phyloP scores from a whole-genome alignment of 345 rosid genomes.

The Atalantia buxifolia region DNA sequence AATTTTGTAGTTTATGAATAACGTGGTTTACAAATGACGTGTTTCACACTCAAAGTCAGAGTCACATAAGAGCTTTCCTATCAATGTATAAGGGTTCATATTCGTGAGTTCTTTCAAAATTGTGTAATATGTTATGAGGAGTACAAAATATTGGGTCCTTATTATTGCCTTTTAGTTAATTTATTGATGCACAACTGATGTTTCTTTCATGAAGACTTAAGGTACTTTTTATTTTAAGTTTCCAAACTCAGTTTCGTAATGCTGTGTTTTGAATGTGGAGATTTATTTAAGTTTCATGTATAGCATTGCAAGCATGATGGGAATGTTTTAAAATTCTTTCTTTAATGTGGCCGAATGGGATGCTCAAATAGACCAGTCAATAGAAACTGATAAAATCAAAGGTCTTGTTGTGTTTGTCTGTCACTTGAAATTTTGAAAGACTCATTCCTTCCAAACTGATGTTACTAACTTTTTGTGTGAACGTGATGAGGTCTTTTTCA shows the following conservation, averaged over 20 bases:
- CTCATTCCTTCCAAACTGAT: neutral
- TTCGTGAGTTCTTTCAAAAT: neutral
- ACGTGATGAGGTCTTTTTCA: neutral
- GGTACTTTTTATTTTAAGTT: neutral
- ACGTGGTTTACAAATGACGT: too few species aligned
- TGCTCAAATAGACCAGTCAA: neutral
- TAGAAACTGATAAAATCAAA: neutral
- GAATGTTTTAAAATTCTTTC: neutral
- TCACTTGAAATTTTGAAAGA: neutral
- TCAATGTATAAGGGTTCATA: neutral
- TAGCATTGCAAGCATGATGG: neutral
- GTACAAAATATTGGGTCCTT: neutral
- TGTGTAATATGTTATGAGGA: neutral
- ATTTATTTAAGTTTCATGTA: neutral
- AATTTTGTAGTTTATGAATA: neutral
- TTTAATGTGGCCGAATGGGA: neutral
- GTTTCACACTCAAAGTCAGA: neutral
- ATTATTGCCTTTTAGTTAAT: neutral
- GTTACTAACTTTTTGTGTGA: neutral
- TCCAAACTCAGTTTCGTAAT: neutral
- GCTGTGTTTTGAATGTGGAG: neutral
- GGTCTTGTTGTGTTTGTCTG: neutral
- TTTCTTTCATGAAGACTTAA: neutral
- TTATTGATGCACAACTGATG: neutral
- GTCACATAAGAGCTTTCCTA: too few species aligned